Evolutionary conservation across 176 grass and related monocot species (phyloP), one percentile per base, ranked within the genome.

Genomic region (Carex kokanica): DNA sequence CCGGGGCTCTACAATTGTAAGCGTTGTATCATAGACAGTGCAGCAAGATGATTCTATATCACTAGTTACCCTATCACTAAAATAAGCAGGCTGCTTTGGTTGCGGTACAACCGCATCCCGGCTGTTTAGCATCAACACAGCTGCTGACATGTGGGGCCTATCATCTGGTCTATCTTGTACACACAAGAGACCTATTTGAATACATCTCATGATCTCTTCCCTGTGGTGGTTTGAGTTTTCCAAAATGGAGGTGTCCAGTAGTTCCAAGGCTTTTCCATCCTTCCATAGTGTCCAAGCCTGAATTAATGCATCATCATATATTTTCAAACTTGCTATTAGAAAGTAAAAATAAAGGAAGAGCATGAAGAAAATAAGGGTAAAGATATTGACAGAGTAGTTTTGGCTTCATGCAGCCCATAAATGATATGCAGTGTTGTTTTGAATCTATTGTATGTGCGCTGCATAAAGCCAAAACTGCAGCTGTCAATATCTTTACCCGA

Each of bases 111-210:
- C 41, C 2, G 84, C 60, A 6, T 87, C 78, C 2, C 60, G 87
- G 82, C 93, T 97, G 49, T 79, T 82, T 40, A 97, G 74, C 90
- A 88, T 90, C 84, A 97, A 38, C 64, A 89, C 71, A 77, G 86
- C 91, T 49, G 55, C 58, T 21, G 84, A 81, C 91, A 94, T 97
- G 53, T 69, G 69, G 25, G 94, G 91, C 63, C 94, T 91, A 34
- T 92, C 91, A 62, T 86, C 85, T n/a, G 91, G 64, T 16, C 86
- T 58, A 57, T 97, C 91, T 89, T 97, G 94, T 72, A 92, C 91
- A 84, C 91, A 97, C 27, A 97, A 61, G 29, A 94, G 85, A 14
- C 82, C 94, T 17, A 97, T 80, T 86, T 94, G 91, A 47, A 94
- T 79, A 60, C 90, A 97, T 67, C 90, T 89, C 64, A 86, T 72